Evolutionary conservation across 805 yeast genomes (phyloP).

Genomic region (Wickerhamomyces ciferrii): DNA sequence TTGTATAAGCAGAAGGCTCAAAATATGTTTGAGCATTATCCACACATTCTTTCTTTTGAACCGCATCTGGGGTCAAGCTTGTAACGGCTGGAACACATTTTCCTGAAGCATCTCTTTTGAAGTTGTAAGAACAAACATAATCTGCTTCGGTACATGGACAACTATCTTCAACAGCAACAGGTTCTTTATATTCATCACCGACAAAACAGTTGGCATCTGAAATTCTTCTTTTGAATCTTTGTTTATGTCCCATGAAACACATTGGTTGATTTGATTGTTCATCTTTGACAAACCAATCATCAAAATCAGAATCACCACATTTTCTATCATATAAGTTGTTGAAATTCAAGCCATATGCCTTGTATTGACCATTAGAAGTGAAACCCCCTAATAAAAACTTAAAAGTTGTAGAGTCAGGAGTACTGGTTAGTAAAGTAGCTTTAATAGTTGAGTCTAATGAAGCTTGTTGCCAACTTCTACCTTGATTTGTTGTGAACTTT

Average conservation of each 20-base stretch:
- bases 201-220: conserved; percentile 54
- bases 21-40: conserved; percentile 18
- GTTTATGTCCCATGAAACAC: conserved; percentile 69
- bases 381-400: conserved; percentile 49
- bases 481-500: conserved; percentile 67
- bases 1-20: conserved; percentile 32
- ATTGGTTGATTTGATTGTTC: conserved; percentile 21
- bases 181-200: conserved; percentile 30
- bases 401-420: conserved; percentile 66
- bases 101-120: conserved; percentile 29
- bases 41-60: conserved; percentile 22
- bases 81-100: conserved; percentile 41
- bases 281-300: conserved; percentile 52
- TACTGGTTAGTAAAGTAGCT: conserved; percentile 44
- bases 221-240: conserved; percentile 59
- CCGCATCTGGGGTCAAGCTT: conserved; percentile 16
- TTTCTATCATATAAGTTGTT: conserved; percentile 42
- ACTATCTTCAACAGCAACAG: conserved; percentile 37
- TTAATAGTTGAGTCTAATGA: conserved; percentile 38
- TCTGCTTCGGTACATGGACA: conserved; percentile 66
- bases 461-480: conserved; percentile 53
- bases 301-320: conserved; percentile 48
- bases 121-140: conserved; percentile 64
- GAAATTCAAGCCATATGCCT: conserved; percentile 43
- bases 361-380: conserved; percentile 12